A percentile compares a stretch with the other conserved stretches of the same genome.
Conservation (phyloP, 2,329 filamentous ascomycete species). For the Chlorencoelia australis region DNA sequence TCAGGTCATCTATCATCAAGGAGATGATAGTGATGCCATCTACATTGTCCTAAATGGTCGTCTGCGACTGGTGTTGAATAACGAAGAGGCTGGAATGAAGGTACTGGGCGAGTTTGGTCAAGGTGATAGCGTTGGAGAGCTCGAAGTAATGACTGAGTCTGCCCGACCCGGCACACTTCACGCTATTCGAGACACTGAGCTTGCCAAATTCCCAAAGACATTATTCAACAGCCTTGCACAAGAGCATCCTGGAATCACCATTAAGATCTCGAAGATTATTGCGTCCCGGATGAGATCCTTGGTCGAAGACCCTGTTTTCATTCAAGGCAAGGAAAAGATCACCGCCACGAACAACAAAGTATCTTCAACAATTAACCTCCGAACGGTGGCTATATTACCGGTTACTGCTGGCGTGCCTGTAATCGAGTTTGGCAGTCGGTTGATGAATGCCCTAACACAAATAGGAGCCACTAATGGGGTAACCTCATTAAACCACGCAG, state of each 20-base stretch:
- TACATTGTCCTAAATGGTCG: slow-evolving; percentile 96
- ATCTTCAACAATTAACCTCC: slow-evolving; percentile 81
- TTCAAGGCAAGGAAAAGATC: slow-evolving; percentile 53
- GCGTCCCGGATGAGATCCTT: slow-evolving; percentile 86
- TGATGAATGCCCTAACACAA: slow-evolving; percentile 81
- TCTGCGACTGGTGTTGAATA: slow-evolving; percentile 73
- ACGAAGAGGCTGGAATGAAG: slow-evolving; percentile 69
- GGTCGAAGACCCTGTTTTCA: slow-evolving; percentile 68
- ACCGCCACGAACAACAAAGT: slow-evolving; percentile 52
- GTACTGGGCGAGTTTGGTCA: slow-evolving; percentile 91
- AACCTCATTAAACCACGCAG: slow-evolving; percentile 83
- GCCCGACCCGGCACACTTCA: slow-evolving; percentile 83
- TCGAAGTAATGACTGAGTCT: slow-evolving; percentile 94
- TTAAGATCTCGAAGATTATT: slow-evolving; percentile 98
- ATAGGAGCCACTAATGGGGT: slow-evolving; percentile 85
- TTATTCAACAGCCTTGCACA: slow-evolving; percentile 96
- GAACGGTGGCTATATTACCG: slow-evolving; percentile 85
- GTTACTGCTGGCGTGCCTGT: slow-evolving; percentile 88
- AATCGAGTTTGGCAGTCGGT: slow-evolving; percentile 81
- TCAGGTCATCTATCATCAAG: slow-evolving; percentile 87
- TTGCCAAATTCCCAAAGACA: slow-evolving; percentile 91
- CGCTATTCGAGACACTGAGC: slow-evolving; percentile 90
- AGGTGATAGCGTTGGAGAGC: slow-evolving; percentile 92
- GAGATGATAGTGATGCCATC: slow-evolving; percentile 94
- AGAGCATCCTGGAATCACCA: slow-evolving; percentile 95